Evolutionary conservation across 2,329 filamentous ascomycete species (phyloP).

Genomic region (Cladophialophora yegresii): DNA sequence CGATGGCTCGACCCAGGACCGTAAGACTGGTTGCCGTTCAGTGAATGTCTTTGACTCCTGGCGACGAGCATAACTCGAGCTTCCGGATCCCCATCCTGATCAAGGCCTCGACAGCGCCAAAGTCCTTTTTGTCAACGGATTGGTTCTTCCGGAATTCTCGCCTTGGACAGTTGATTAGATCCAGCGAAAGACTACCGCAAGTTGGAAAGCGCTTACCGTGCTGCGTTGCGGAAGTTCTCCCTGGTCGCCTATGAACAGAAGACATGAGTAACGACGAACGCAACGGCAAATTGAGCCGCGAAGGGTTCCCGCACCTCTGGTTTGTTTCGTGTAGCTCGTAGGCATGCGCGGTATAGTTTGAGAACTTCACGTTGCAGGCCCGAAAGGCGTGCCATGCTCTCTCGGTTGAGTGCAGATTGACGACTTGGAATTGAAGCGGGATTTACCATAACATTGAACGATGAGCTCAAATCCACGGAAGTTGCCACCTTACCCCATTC

Average conservation of each 20-base stretch:
- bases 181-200: constrained; percentile 6
- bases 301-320: constrained; percentile 60
- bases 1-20: neutral
- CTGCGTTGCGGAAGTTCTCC: constrained; percentile 46
- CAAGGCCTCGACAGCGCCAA: constrained; percentile 80
- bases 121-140: constrained; percentile 78
- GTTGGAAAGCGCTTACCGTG: constrained; percentile 42
- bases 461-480: neutral
- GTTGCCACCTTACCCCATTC: neutral
- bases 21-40: constrained; percentile 33
- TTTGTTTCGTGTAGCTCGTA: constrained; percentile 79
- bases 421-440: neutral
- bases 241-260: constrained; percentile 20
- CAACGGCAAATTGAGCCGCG: neutral
- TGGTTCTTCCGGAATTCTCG: constrained; percentile 74
- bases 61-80: constrained; percentile 76
- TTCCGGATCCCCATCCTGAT: constrained; percentile 79
- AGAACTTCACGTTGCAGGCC: constrained; percentile 90
- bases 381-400: constrained; percentile 62
- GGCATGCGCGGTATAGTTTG: constrained; percentile 79
- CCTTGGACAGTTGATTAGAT: constrained; percentile 47
- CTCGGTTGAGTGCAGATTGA: neutral
- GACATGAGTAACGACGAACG: neutral
- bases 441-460: neutral
- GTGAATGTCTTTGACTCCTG: constrained; percentile 74